Percentiles rank a stretch among this genome's conserved stretches.
These are phyloP conservation scores for Boletellus emodensis DNA, from an alignment of 768 basidiomycete genomes.

Conservation along the genomic window DNA sequence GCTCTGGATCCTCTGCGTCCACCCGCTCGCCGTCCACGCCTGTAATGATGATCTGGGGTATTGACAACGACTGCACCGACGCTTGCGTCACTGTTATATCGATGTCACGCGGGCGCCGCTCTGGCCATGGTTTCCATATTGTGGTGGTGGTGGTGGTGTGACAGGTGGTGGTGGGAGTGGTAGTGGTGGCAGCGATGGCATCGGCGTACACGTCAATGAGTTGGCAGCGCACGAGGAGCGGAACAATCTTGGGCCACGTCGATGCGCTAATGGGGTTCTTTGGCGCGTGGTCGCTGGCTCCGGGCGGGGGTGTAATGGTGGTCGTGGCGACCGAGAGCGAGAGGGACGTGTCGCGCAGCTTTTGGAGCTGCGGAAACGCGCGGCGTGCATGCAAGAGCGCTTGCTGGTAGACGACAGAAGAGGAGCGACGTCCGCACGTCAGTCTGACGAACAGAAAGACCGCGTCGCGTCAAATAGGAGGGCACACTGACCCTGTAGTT, in stretches of 20 bases:
- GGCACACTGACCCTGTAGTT: constrained; percentile 39
- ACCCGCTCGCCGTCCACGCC: constrained; percentile 18
- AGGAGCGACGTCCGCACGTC: background rate
- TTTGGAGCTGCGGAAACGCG: constrained; percentile 43
- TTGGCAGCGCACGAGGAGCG: constrained; percentile 42
- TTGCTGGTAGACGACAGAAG: constrained; percentile 30
- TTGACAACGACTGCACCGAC: background rate
- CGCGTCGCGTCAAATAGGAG: too few relatives aligned
- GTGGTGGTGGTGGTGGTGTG: too few relatives aligned
- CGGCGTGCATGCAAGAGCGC: constrained; percentile 48
- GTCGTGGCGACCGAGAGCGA: constrained; percentile 40
- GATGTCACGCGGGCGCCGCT: too few relatives aligned
- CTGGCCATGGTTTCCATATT: too few relatives aligned
- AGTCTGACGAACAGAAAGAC: background rate
- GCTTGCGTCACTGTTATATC: background rate
- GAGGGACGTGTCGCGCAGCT: constrained; percentile 38
- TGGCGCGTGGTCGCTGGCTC: too few relatives aligned
- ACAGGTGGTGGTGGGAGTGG: too few relatives aligned
- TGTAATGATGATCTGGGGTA: constrained; percentile 31
- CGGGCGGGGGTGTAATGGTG: too few relatives aligned
- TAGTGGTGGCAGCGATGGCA: too few relatives aligned
- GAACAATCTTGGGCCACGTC: constrained; percentile 45
- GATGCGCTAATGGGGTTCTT: constrained; percentile 39
- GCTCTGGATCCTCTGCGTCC: constrained; percentile 5
- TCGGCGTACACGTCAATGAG: constrained; percentile 41